Percentiles rank a stretch among this genome's conserved stretches.
Evolutionary conservation across 2,329 filamentous ascomycete species (phyloP).

Genomic region (Stagonosporopsis chrysanthemi): DNA sequence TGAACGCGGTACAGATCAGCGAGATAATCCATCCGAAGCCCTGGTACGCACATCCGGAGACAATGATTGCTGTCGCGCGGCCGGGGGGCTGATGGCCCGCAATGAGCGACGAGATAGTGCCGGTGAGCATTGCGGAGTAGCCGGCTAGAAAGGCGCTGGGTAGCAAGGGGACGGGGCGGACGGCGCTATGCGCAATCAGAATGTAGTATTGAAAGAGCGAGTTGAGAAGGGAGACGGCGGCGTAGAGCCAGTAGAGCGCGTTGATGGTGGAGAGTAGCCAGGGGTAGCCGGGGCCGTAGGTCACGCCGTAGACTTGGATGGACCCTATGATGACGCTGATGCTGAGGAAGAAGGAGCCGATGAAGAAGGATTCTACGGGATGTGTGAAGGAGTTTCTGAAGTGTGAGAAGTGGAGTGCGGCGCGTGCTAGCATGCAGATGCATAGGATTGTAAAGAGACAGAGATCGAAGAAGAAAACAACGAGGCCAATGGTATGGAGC

Average conservation of each 20-base stretch:
- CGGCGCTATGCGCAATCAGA: conserved; percentile 65
- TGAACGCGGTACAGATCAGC: conserved; percentile 72
- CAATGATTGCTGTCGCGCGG: conserved; percentile 65
- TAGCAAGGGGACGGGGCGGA: conserved; percentile 69
- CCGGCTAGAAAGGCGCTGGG: conserved; percentile 74
- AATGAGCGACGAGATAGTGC: conserved; percentile 72
- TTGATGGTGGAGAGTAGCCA: conserved; percentile 48
- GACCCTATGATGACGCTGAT: conserved; percentile 49
- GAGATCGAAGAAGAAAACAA: conserved; percentile 59
- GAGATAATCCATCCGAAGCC: conserved; percentile 72
- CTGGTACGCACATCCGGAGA: conserved; percentile 71
- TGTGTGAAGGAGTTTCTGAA: conserved; percentile 54
- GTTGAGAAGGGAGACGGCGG: conserved; percentile 43
- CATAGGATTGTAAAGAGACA: conserved; percentile 50
- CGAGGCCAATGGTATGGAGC: conserved; percentile 58
- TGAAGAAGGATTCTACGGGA: conserved; percentile 58
- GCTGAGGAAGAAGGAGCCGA: conserved; percentile 51
- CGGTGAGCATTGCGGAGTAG: conserved; percentile 73
- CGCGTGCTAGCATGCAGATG: conserved; percentile 47
- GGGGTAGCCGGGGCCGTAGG: conserved; percentile 38
- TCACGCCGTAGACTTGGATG: conserved; percentile 45
- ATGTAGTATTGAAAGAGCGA: conserved; percentile 62
- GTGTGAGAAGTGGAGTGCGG: conserved; percentile 50
- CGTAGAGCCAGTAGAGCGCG: conserved; percentile 54
- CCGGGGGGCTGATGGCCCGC: conserved; percentile 63